Conservation (phyloP, 2,329 filamentous ascomycete genomes). For the Penicillium psychrosexuale region DNA sequence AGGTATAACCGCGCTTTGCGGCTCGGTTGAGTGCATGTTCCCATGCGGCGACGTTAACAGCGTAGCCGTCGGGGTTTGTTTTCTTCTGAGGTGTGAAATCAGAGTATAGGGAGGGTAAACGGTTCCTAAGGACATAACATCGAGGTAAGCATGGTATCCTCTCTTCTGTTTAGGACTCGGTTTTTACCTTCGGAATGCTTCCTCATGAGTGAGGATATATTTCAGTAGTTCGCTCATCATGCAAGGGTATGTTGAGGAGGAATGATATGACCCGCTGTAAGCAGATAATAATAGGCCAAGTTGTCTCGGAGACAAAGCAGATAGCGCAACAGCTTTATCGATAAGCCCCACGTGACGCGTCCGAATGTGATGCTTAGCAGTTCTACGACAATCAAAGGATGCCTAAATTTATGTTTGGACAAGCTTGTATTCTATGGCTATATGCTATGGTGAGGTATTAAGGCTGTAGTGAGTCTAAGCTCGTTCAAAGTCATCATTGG, state of each 20-base stretch:
- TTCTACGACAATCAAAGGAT: neutral
- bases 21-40: conserved; percentile 69
- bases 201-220: conserved; percentile 61
- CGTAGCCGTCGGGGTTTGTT: conserved; percentile 81
- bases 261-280: neutral
- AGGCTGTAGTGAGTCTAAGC: conserved; percentile 24
- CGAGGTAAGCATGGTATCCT: neutral
- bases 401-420: neutral
- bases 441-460: conserved; percentile 22
- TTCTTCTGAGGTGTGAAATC: conserved; percentile 73
- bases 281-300: neutral
- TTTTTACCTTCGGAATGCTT: conserved; percentile 56
- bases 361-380: neutral
- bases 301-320: neutral
- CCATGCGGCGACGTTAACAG: conserved; percentile 78
- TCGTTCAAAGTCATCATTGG: conserved; percentile 50
- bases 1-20: conserved; percentile 60
- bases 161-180: conserved; percentile 15
- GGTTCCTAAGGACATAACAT: conserved; percentile 54
- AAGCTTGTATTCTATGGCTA: conserved; percentile 20
- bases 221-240: conserved; percentile 60
- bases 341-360: conserved; percentile 26
- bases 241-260: neutral
- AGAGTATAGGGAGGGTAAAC: conserved; percentile 81
- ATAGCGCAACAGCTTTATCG: conserved; percentile 24